These are phyloP conservation scores for Kluyveromyces marxianus DNA, from an alignment of 1,139 yeast genomes.

Conservation along the genomic window DNA sequence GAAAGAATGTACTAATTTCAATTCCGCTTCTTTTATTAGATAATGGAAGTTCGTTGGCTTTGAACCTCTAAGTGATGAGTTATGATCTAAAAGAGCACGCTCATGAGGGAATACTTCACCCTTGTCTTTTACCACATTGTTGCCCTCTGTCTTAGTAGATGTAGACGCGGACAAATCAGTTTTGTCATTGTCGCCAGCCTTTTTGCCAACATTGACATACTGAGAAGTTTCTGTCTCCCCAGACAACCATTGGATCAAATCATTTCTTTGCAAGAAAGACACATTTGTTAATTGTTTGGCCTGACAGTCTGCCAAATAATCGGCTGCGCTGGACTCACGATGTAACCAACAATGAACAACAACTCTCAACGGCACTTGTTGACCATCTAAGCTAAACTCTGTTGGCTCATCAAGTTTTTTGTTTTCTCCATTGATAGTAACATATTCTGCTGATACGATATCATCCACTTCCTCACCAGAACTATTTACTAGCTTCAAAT, in stretches of 20 bases:
- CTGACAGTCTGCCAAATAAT: slow-evolving; percentile 70
- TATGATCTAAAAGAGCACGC: slow-evolving; percentile 66
- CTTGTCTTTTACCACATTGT: slow-evolving; percentile 31
- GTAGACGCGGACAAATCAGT: slow-evolving; percentile 26
- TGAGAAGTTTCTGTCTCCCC: slow-evolving; percentile 57
- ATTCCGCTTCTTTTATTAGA: slow-evolving; percentile 65
- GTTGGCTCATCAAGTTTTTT: slow-evolving; percentile 42
- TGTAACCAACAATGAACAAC: slow-evolving; percentile 77
- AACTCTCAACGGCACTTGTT: slow-evolving; percentile 47
- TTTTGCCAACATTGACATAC: slow-evolving; percentile 33
- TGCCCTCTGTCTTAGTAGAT: slow-evolving; percentile 6
- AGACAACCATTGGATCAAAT: slow-evolving; percentile 70
- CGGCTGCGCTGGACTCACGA: slow-evolving; percentile 70
- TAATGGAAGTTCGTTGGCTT: slow-evolving; percentile 68
- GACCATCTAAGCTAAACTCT: slow-evolving; percentile 48
- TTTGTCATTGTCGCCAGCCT: slow-evolving; percentile 6
- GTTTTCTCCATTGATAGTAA: slow-evolving; percentile 16
- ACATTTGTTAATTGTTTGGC: slow-evolving; percentile 59
- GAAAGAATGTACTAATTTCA: slow-evolving; percentile 49
- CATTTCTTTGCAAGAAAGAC: slow-evolving; percentile 80
- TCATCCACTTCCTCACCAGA: slow-evolving; percentile 25
- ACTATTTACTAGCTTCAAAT: slow-evolving; percentile 15
- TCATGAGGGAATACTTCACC: slow-evolving; percentile 55
- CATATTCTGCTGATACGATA: slow-evolving; percentile 23
- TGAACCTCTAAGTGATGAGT: slow-evolving; percentile 69